A percentile compares a stretch with the other conserved stretches of the same genome.
Conservation (phyloP, 768 basidiomycete species). For the Crepidotus variabilis region DNA sequence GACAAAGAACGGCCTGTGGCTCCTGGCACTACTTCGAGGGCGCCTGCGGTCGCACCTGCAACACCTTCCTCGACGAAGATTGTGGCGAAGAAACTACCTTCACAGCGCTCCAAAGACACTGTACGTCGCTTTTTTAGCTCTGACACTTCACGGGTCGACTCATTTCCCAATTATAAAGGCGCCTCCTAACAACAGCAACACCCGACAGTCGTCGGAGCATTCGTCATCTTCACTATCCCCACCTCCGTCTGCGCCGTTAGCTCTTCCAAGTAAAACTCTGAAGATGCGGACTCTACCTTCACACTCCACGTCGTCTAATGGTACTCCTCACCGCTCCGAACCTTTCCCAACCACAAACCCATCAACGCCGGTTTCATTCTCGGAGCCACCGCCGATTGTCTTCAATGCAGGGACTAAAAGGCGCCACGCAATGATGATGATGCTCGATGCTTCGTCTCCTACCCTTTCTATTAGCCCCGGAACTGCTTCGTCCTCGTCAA, state of each 20-base stretch:
- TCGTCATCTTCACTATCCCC: conserved; percentile 33
- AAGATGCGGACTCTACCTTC: conserved; percentile 12
- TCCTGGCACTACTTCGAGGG: conserved; percentile 12
- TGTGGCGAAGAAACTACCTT: conserved; percentile 18
- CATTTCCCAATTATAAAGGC: conserved; percentile 8
- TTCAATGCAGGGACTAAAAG: conserved; percentile 64
- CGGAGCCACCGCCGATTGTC: conserved; percentile 36
- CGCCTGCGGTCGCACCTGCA: neutral
- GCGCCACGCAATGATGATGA: conserved; percentile 76
- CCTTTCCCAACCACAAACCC: conserved; percentile 14
- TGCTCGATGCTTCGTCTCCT: conserved; percentile 53
- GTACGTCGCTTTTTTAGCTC: conserved; percentile 24
- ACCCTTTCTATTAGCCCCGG: conserved; percentile 28
- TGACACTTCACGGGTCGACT: conserved; percentile 20
- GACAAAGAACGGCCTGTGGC: conserved; percentile 40
- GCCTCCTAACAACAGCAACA: conserved; percentile 26
- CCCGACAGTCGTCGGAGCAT: conserved; percentile 20
- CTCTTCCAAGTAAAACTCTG: conserved; percentile 2
- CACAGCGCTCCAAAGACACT: conserved; percentile 17
- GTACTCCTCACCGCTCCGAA: conserved; percentile 16
- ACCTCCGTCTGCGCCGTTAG: conserved; percentile 16
- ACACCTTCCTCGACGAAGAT: conserved; percentile 11
- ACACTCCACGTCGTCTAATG: conserved; percentile 19
- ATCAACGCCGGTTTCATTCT: conserved; percentile 22
- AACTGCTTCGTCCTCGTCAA: conserved; percentile 29